Conservation (phyloP, 306 rosid species). For the Fagus crenata region DNA sequence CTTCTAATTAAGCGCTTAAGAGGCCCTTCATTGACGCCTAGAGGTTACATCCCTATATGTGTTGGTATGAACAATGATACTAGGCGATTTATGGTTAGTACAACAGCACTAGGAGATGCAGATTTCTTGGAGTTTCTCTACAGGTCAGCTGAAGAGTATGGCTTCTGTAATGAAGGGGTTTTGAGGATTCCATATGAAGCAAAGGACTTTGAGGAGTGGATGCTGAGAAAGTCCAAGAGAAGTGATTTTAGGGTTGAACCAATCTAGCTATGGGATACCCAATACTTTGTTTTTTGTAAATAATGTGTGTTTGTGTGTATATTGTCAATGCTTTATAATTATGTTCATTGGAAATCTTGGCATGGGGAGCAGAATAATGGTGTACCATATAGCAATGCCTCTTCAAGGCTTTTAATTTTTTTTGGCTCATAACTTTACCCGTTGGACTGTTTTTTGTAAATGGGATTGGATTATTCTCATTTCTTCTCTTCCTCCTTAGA, state of each 20-base stretch:
- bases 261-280: neutral
- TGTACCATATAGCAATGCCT: too few relatives aligned
- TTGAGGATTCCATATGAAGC: constrained; percentile 53
- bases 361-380: too few relatives aligned
- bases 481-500: too few relatives aligned
- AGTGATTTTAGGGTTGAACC: constrained; percentile 33
- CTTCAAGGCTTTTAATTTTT: too few relatives aligned
- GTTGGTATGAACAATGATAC: constrained; percentile 46
- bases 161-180: constrained; percentile 48
- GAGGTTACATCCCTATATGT: constrained; percentile 58
- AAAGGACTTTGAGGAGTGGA: constrained; percentile 50
- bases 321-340: too few relatives aligned
- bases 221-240: constrained; percentile 35
- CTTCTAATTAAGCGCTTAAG: constrained; percentile 16
- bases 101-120: constrained; percentile 30
- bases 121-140: constrained; percentile 43
- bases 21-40: constrained; percentile 21
- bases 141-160: constrained; percentile 46
- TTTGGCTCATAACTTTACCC: too few relatives aligned
- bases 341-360: too few relatives aligned
- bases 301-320: too few relatives aligned
- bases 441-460: too few relatives aligned
- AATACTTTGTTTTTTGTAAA: neutral
- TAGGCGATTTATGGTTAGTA: constrained; percentile 41
- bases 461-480: too few relatives aligned